Conservation (phyloP, 2,329 filamentous ascomycete species). For the Xylariaceae sp. region DNA sequence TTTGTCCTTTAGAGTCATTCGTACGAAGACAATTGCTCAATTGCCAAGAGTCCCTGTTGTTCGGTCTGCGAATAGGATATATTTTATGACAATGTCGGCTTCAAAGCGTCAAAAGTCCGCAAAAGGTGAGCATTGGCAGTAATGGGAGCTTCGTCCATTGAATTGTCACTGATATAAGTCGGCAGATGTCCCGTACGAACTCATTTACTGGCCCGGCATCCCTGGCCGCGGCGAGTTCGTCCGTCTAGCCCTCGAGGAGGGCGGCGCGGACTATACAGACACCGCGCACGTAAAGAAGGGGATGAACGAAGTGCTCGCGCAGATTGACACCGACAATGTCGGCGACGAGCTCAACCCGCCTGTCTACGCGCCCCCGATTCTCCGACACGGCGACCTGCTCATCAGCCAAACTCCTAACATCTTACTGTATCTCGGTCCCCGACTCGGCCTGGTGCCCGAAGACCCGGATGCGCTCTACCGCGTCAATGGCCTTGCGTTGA, state of each 20-base stretch:
- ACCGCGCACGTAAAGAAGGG: conserved; percentile 46
- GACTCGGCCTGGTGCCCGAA: conserved; percentile 50
- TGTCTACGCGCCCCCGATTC: conserved; percentile 59
- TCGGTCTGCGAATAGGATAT: neutral
- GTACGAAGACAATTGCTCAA: neutral
- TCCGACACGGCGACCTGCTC: conserved; percentile 56
- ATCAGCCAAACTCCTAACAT: conserved; percentile 70
- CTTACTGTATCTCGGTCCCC: conserved; percentile 61
- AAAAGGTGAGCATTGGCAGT: conserved; percentile 27
- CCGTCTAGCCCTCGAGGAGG: conserved; percentile 67
- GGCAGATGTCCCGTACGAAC: conserved; percentile 48
- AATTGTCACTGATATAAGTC: neutral
- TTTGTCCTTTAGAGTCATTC: neutral
- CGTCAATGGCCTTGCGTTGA: conserved; percentile 60
- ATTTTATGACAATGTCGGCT: conserved; percentile 23
- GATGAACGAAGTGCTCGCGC: conserved; percentile 43
- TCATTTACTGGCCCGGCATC: conserved; percentile 66
- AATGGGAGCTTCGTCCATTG: neutral
- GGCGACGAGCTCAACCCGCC: conserved; percentile 58
- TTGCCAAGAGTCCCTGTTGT: neutral
- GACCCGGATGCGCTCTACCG: conserved; percentile 45
- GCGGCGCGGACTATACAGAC: conserved; percentile 60
- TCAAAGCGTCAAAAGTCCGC: conserved; percentile 37
- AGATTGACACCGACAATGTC: conserved; percentile 40
- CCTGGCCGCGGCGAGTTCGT: conserved; percentile 72